Percentiles rank a stretch among this genome's conserved stretches.
phyloP scores from a whole-genome alignment of 75 land plant species.

The Picea glauca region DNA sequence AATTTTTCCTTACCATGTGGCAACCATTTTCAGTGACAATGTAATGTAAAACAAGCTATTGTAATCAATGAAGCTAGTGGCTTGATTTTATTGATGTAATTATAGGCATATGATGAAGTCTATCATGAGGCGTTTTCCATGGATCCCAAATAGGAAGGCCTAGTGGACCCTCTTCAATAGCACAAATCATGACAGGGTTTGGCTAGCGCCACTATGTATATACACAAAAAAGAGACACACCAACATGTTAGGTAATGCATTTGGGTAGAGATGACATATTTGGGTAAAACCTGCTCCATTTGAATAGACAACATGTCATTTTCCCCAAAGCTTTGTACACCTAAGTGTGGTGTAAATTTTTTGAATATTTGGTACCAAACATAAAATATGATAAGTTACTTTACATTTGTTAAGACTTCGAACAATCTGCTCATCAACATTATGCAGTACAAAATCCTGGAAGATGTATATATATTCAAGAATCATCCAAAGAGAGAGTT shows the following conservation, averaged over 20 bases:
- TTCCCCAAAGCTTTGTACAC: slow-evolving; percentile 94
- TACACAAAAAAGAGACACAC: slow-evolving; percentile 89
- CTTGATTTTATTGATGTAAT: slow-evolving; percentile 32
- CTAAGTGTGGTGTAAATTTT: slow-evolving; percentile 92
- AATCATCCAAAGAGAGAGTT: too few species aligned
- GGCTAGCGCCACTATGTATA: slow-evolving; percentile 97
- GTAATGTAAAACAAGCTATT: too few species aligned
- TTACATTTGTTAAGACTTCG: slow-evolving; percentile 93
- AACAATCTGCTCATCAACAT: slow-evolving; percentile 92
- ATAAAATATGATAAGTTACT: slow-evolving; percentile 88
- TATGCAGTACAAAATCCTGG: slow-evolving; percentile 77
- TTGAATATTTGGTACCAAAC: slow-evolving; percentile 94
- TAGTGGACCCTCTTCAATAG: slow-evolving; percentile 74
- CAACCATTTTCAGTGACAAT: too few species aligned
- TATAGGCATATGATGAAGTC: slow-evolving; percentile 85
- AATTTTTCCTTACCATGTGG: too few species aligned
- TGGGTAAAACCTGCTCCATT: slow-evolving; percentile 97
- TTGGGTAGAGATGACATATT: slow-evolving; percentile 91
- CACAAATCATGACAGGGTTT: slow-evolving; percentile 95
- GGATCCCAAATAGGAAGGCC: slow-evolving; percentile 95
- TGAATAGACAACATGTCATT: slow-evolving; percentile 95
- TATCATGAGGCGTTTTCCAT: slow-evolving; percentile 67
- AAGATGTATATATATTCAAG: slow-evolving; percentile 33
- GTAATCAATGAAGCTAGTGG: too few species aligned
- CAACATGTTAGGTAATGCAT: slow-evolving; percentile 85